Percentiles rank a stretch among this genome's conserved stretches.
Evolutionary conservation across 208 protist genomes (phyloP).

Genomic region (Acanthamoeba triangularis): DNA sequence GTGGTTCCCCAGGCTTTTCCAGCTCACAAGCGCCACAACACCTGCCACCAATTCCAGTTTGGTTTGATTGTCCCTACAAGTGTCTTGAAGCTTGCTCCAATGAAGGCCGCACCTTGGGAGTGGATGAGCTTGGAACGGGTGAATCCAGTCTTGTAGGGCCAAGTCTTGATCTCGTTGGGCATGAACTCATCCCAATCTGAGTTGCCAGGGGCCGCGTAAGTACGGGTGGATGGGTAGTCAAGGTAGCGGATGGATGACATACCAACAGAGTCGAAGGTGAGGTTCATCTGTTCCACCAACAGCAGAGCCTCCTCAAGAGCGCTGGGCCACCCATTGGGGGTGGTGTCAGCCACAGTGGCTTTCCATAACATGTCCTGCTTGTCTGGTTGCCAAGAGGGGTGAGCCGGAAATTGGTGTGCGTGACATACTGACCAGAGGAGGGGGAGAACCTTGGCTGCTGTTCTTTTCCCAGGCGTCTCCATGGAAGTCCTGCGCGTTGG

Average conservation of each 20-base stretch:
- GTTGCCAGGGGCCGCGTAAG: too few species aligned
- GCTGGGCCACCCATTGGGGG: neutral
- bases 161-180: slow-evolving; percentile 11
- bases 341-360: neutral
- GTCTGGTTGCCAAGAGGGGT: too few species aligned
- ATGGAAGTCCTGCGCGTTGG: too few species aligned
- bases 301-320: neutral
- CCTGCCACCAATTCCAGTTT: neutral
- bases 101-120: neutral
- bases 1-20: neutral
- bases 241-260: neutral
- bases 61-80: neutral
- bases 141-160: neutral
- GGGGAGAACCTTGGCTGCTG: too few species aligned
- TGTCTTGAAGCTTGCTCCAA: neutral
- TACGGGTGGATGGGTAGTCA: neutral
- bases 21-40: neutral
- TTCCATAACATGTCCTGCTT: too few species aligned
- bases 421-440: too few species aligned
- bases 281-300: slow-evolving; percentile 50
- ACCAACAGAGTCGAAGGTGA: slow-evolving; percentile 43
- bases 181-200: neutral
- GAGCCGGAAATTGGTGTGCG: too few species aligned
- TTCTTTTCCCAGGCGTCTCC: too few species aligned
- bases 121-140: slow-evolving; percentile 49